phyloP scores from a whole-genome alignment of 2,329 filamentous ascomycete species.

The Amphichorda felina region DNA sequence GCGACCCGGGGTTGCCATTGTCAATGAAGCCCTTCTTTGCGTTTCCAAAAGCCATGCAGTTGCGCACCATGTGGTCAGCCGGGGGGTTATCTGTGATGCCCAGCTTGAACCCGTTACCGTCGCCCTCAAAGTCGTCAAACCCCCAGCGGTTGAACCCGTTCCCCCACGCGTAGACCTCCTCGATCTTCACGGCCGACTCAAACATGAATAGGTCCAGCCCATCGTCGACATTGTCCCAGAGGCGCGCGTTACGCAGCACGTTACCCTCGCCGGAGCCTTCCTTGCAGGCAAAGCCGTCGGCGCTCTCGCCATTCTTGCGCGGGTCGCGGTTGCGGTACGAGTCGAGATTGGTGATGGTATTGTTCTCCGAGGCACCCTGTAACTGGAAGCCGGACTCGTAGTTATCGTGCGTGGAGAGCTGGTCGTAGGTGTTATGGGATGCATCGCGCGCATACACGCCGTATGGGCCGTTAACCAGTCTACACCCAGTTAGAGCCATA shows the following conservation, averaged over 20 bases:
- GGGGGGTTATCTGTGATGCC: conserved; percentile 24
- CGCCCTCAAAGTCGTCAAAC: conserved; percentile 28
- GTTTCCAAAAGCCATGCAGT: conserved; percentile 29
- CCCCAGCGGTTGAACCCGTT: conserved; percentile 32
- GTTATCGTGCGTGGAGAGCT: conserved; percentile 19
- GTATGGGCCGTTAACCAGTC: conserved; percentile 19
- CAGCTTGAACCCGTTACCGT: conserved; percentile 35
- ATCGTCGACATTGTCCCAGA: conserved; percentile 37
- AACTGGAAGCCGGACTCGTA: conserved; percentile 21
- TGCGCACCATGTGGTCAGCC: conserved; percentile 27
- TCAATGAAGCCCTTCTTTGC: conserved; percentile 31
- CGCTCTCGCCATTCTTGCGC: conserved; percentile 34
- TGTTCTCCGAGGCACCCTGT: conserved; percentile 16
- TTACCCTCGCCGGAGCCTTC: conserved; percentile 31
- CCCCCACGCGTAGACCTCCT: conserved; percentile 29
- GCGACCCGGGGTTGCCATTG: conserved; percentile 27
- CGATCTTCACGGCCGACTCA: conserved; percentile 24
- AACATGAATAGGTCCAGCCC: conserved; percentile 31
- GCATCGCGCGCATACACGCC: conserved; percentile 18
- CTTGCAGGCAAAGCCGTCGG: conserved; percentile 34
- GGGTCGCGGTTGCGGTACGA: conserved; percentile 28
- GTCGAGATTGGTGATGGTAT: conserved; percentile 25
- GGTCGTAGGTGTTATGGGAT: conserved; percentile 18
- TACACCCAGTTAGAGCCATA: no score
- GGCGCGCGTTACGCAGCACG: conserved; percentile 25